Percentiles rank a stretch among this genome's conserved stretches.
Evolutionary conservation across 495 filamentous ascomycete genomes (phyloP).

Genomic region (Neurospora sp.): DNA sequence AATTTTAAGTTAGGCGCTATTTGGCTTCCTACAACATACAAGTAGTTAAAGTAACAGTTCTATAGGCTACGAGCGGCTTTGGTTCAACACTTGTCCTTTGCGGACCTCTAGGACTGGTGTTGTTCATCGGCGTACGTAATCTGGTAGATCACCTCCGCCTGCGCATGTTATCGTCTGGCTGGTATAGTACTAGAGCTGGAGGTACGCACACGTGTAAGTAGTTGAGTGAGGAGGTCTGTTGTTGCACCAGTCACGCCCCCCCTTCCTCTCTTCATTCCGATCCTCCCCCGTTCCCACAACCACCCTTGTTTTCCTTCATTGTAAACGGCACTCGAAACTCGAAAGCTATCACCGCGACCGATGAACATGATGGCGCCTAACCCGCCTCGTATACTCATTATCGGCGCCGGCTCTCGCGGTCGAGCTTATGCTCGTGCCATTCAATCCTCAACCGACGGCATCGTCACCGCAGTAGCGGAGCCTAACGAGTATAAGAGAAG

Average conservation of each 20-base stretch:
- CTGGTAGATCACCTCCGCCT: background rate
- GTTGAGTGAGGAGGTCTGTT: background rate
- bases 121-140: background rate
- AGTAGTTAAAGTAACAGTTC: background rate
- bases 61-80: background rate
- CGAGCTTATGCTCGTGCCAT: slow-evolving; percentile 64
- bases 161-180: background rate
- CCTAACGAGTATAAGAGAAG: slow-evolving; percentile 68
- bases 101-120: background rate
- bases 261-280: background rate
- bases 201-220: background rate
- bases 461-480: slow-evolving; percentile 70
- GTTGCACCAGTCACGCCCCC: background rate
- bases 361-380: slow-evolving; percentile 17
- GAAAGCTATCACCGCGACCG: background rate
- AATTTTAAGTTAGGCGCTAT: background rate
- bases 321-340: slow-evolving; percentile 38
- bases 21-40: background rate
- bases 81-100: background rate
- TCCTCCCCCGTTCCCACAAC: background rate
- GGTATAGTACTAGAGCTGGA: background rate
- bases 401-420: slow-evolving; percentile 83
- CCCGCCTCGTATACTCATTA: slow-evolving; percentile 59
- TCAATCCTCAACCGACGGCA: slow-evolving; percentile 45
- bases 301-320: slow-evolving; percentile 14